Evolutionary conservation across 1,284 basidiomycete species (phyloP).

Genomic region (Veloporphyrellus conicus): DNA sequence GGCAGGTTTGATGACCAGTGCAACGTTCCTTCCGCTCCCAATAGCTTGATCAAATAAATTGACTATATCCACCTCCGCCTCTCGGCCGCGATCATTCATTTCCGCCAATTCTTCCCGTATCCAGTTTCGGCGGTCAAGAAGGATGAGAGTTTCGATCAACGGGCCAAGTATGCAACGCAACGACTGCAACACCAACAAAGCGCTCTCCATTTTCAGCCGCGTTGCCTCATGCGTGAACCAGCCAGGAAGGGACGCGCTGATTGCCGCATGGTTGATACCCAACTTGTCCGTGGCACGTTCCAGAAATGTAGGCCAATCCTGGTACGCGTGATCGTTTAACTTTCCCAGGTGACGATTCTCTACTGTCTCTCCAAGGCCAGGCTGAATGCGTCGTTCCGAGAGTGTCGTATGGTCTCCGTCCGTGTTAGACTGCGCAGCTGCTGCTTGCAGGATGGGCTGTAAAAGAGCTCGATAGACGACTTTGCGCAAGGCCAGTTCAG

Average conservation of each 20-base stretch:
- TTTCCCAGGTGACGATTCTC: constrained; percentile 45
- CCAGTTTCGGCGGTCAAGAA: constrained; percentile 49
- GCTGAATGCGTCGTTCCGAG: constrained; percentile 14
- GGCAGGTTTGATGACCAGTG: constrained; percentile 43
- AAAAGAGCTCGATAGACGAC: constrained; percentile 63
- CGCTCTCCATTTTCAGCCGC: constrained; percentile 32
- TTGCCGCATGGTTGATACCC: constrained; percentile 30
- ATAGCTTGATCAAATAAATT: constrained; percentile 65
- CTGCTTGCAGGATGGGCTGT: constrained; percentile 24
- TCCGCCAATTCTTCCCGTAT: constrained; percentile 36
- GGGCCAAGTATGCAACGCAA: constrained; percentile 51
- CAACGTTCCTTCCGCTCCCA: constrained; percentile 64
- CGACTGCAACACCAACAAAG: constrained; percentile 44
- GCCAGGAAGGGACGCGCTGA: constrained; percentile 23
- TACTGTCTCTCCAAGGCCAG: constrained; percentile 34
- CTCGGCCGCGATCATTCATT: constrained; percentile 26
- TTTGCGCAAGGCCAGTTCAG: constrained; percentile 53
- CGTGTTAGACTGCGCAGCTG: not conserved
- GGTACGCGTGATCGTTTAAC: constrained; percentile 44
- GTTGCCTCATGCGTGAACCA: constrained; percentile 26
- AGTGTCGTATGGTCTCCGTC: not conserved
- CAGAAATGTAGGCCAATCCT: constrained; percentile 46
- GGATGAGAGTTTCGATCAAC: constrained; percentile 46
- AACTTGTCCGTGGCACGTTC: constrained; percentile 36
- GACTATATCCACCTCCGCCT: constrained; percentile 43